phyloP scores from a whole-genome alignment of 2,329 filamentous ascomycete species.

The Fusarium robinianum region DNA sequence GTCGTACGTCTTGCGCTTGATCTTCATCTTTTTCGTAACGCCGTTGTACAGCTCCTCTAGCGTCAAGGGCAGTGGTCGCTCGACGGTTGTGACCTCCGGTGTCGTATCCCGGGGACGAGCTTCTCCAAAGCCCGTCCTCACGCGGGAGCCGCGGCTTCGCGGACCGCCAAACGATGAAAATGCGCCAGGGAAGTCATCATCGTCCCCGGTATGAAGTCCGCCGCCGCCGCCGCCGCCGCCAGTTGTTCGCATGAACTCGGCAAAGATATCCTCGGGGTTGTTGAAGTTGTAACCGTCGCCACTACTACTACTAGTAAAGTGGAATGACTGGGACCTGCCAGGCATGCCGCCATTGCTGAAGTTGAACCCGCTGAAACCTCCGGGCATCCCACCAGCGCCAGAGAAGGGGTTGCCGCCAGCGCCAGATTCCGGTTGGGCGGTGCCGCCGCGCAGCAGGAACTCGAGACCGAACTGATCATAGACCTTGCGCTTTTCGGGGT shows the following conservation, averaged over 20 bases:
- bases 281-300: conserved; percentile 77
- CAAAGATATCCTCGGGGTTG: conserved; percentile 82
- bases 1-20: conserved; percentile 96
- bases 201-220: conserved; percentile 49
- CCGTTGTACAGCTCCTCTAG: conserved; percentile 90
- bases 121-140: conserved; percentile 48
- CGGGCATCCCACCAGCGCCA: conserved; percentile 57
- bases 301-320: conserved; percentile 63
- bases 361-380: conserved; percentile 57
- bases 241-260: conserved; percentile 71
- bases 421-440: conserved; percentile 65
- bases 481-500: conserved; percentile 93
- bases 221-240: conserved; percentile 44
- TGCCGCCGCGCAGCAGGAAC: conserved; percentile 82
- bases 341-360: conserved; percentile 52
- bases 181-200: conserved; percentile 58
- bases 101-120: conserved; percentile 50
- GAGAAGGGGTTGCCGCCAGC: conserved; percentile 64
- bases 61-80: conserved; percentile 77
- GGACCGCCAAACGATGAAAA: conserved; percentile 55
- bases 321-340: conserved; percentile 61
- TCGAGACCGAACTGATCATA: conserved; percentile 97
- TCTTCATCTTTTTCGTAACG: conserved; percentile 95
- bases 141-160: conserved; percentile 47
- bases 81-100: conserved; percentile 88